Evolutionary conservation across 148 eudicot species (phyloP), one percentile per base, ranked within the genome.

Genomic region (Linanthus parryae): DNA sequence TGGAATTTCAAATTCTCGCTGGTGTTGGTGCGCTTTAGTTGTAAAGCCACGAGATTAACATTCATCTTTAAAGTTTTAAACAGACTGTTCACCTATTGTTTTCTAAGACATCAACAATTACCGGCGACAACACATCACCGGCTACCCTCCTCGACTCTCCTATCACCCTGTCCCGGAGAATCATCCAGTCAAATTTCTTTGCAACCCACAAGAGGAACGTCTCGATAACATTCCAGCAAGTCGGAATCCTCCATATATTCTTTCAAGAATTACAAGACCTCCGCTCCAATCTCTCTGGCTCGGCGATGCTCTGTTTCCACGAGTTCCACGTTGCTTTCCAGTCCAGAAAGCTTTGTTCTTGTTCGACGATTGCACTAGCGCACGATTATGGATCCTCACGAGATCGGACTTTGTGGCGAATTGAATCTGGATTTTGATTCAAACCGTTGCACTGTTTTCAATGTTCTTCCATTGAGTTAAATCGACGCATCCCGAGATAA

Each of bases 241-340:
- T 87, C 1, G 75, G 62, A 19, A 73, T 80, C 20, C 73, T 86
- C 18, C 61, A 17, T 4, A 48, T 77, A 0, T 83, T 87, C 39
- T 78, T 87, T 48, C 71, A 73, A 27, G 84, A 77, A 57, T 69
- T 80, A 46, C 72, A 38, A n/a, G 80, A 75, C 9, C 48, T 45
- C 2, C 18, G 1, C 1, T 53, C 58, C 2, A 42, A 31, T 12
- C 35, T 48, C 1, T 31, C 66, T 2, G 54, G 59, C 23, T 66
- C 83, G 0, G 49, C 51, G 1, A 56, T 44, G 1, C 65, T 80
- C 20, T 70, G 76, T 64, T 76, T 80, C 47, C 60, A 80, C 4
- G 95, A 83, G 73, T 88, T 83, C 28, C 95, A 87, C 51, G 35
- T 73, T 5, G n/a, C 79, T 0, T 68, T 87, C n/a, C n/a, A n/a